Conservation (phyloP, 495 filamentous ascomycete species). For the Penicillium argentinense region DNA sequence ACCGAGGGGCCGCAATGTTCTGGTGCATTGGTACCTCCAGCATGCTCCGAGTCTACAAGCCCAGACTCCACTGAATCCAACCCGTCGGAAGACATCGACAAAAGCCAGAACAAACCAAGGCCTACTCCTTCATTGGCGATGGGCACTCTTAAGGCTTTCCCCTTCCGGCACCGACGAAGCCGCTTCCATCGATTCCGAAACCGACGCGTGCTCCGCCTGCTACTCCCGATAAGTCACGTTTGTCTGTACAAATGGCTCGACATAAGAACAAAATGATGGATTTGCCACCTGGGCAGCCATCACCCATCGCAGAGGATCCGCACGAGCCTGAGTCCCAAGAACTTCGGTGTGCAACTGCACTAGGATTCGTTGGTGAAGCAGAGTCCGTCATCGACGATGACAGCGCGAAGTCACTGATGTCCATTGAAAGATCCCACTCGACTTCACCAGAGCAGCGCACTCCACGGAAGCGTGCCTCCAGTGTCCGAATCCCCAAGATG, state of each 20-base stretch:
- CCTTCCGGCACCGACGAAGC: constrained; percentile 38
- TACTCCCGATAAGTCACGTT: constrained; percentile 5
- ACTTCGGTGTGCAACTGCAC: constrained; percentile 9
- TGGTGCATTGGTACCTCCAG: constrained; percentile 4
- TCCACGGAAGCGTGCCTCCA: constrained; percentile 15
- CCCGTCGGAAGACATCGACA: constrained; percentile 3
- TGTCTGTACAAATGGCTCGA: constrained; percentile 3
- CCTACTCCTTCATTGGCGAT: constrained; percentile 29
- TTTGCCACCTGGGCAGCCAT: constrained; percentile 14
- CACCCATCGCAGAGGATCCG: constrained; percentile 18
- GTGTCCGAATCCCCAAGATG: constrained; percentile 19
- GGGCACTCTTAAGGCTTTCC: constrained; percentile 37
- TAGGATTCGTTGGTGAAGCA: constrained; percentile 9
- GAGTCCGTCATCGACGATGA: constrained; percentile 14
- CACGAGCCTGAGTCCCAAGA: constrained; percentile 5
- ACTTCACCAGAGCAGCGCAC: constrained; percentile 12
- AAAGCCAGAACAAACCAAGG: constrained; percentile 17
- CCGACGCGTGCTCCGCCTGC: constrained; percentile 6
- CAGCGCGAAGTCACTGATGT: constrained; percentile 3
- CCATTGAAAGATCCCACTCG: constrained; percentile 18
- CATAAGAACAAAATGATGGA: constrained; percentile 4
- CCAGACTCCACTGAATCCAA: neutral
- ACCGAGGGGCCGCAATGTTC: constrained; percentile 6
- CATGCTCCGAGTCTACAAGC: neutral
- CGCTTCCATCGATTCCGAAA: constrained; percentile 36